Conservation (phyloP, 2,329 filamentous ascomycete species). For the Pleurostoma richardsiae region DNA sequence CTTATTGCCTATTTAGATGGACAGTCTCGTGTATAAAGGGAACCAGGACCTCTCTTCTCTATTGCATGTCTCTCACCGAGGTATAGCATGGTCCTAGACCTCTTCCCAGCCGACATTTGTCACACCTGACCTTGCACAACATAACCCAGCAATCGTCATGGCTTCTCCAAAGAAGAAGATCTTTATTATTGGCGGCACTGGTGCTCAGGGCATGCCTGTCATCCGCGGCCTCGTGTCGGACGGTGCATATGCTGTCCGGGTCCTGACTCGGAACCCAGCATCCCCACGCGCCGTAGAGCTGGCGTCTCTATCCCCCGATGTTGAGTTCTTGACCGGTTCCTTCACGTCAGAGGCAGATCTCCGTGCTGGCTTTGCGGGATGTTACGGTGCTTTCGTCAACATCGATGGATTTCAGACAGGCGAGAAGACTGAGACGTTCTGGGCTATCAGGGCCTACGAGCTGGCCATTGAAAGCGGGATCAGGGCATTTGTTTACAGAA, state of each 20-base stretch:
- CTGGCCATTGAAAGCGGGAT: conserved; percentile 35
- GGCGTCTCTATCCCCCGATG: background rate
- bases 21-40: too few species aligned
- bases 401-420: conserved; percentile 48
- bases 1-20: too few species aligned
- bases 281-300: conserved; percentile 2
- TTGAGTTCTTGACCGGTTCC: conserved; percentile 1
- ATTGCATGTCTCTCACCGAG: too few species aligned
- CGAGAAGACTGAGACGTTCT: conserved; percentile 47
- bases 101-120: too few species aligned
- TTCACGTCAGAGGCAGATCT: background rate
- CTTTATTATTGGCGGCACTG: background rate
- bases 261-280: conserved; percentile 2
- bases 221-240: background rate
- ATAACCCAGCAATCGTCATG: too few species aligned
- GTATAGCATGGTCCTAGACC: too few species aligned
- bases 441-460: conserved; percentile 35
- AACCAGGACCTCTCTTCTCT: too few species aligned
- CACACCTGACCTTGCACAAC: too few species aligned
- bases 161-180: too few species aligned
- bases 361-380: background rate
- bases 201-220: conserved; percentile 1
- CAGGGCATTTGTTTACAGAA: conserved; percentile 39
- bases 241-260: conserved; percentile 1
- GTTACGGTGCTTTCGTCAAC: conserved; percentile 40